A percentile compares a stretch with the other conserved stretches of the same genome.
These are phyloP conservation scores for Penicillium brevicompactum DNA, from an alignment of 2,329 filamentous ascomycete genomes.

Conservation along the genomic window DNA sequence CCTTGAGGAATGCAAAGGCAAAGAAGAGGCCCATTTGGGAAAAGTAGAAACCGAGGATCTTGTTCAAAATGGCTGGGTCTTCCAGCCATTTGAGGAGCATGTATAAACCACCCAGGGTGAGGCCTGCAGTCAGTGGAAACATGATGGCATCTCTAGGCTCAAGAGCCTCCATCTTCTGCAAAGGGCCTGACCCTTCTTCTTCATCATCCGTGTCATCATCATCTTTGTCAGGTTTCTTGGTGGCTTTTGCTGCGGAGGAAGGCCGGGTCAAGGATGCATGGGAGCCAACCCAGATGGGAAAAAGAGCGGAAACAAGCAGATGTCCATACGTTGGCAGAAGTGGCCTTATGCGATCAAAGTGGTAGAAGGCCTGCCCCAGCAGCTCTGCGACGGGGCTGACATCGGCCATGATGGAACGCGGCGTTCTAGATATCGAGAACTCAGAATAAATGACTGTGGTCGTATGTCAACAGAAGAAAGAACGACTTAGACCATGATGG, in stretches of 20 bases:
- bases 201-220: slow-evolving; percentile 46
- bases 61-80: slow-evolving; percentile 79
- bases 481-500: slow-evolving; percentile 18
- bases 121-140: slow-evolving; percentile 77
- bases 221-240: slow-evolving; percentile 49
- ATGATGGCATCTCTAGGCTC: slow-evolving; percentile 78
- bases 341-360: slow-evolving; percentile 46
- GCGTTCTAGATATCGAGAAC: neutral
- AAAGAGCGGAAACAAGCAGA: slow-evolving; percentile 69
- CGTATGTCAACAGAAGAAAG: neutral
- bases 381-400: slow-evolving; percentile 41
- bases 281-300: slow-evolving; percentile 81
- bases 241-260: slow-evolving; percentile 70
- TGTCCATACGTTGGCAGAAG: slow-evolving; percentile 61
- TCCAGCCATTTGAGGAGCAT: slow-evolving; percentile 86
- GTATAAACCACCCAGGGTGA: slow-evolving; percentile 75
- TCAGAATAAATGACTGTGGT: neutral
- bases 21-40: slow-evolving; percentile 77
- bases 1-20: slow-evolving; percentile 72
- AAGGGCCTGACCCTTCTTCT: slow-evolving; percentile 55
- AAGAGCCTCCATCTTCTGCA: slow-evolving; percentile 67
- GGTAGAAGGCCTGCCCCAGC: slow-evolving; percentile 46
- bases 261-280: slow-evolving; percentile 85
- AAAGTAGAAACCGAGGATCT: slow-evolving; percentile 81
- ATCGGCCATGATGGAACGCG: slow-evolving; percentile 31